Evolutionary conservation across 352 stramenopile species (phyloP).

Genomic region (Pythium graminicola): DNA sequence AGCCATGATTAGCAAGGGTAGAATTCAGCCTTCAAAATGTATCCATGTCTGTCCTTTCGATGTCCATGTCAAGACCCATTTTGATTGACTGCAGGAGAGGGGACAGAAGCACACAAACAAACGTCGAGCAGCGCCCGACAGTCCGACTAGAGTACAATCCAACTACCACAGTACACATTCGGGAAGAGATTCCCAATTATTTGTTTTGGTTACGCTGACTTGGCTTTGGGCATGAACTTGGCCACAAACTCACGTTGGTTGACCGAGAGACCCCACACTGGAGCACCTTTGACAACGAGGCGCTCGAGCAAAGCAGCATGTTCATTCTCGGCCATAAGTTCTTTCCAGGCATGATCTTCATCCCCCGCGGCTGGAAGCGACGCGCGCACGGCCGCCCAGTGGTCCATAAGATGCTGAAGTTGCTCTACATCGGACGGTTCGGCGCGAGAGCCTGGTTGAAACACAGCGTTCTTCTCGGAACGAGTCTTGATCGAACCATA

Average conservation of each 20-base stretch:
- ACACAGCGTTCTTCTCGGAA: conserved; percentile 57
- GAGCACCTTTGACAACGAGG: conserved; percentile 61
- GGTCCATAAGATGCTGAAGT: conserved; percentile 54
- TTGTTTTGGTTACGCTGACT: conserved; percentile 10
- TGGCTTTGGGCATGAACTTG: conserved; percentile 28
- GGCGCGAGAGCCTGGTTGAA: conserved; percentile 53
- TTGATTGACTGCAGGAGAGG: too few species aligned
- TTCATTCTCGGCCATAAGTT: conserved; percentile 34
- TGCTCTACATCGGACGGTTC: conserved; percentile 53
- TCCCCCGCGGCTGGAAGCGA: conserved; percentile 21
- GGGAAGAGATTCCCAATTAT: too few species aligned
- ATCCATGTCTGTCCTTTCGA: conserved; percentile 1
- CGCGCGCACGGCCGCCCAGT: conserved; percentile 38
- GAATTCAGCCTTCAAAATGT: not conserved
- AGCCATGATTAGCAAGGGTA: not conserved
- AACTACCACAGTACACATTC: too few species aligned
- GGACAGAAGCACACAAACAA: too few species aligned
- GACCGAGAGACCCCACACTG: conserved; percentile 69
- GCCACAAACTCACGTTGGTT: conserved; percentile 68
- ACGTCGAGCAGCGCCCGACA: too few species aligned
- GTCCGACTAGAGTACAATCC: too few species aligned
- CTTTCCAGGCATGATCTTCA: conserved; percentile 26
- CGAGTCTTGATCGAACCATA: conserved; percentile 83
- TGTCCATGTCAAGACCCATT: too few species aligned
- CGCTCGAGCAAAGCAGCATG: conserved; percentile 47